Evolutionary conservation across 352 stramenopile species (phyloP).

Genomic region (Pythium sukuiense): DNA sequence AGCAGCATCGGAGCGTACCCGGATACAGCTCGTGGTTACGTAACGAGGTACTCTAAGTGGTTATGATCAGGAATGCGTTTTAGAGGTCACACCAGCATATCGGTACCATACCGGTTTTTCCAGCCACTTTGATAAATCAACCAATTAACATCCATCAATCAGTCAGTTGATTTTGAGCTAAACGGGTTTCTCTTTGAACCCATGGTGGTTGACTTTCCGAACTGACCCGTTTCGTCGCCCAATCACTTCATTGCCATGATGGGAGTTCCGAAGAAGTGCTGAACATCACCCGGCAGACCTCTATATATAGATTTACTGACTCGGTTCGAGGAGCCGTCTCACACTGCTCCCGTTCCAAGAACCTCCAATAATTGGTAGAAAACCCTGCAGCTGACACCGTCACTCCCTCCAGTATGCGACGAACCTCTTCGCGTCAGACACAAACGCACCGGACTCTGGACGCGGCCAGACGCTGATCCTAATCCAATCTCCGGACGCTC

Average conservation of each 20-base stretch:
- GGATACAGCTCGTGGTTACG: too few relatives aligned
- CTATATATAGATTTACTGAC: neutral
- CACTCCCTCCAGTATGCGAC: neutral
- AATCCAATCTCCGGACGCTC: neutral
- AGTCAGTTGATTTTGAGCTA: neutral
- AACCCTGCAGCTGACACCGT: neutral
- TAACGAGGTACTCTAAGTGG: too few relatives aligned
- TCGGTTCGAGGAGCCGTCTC: neutral
- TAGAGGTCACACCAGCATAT: neutral
- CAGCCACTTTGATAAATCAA: neutral
- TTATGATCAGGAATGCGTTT: too few relatives aligned
- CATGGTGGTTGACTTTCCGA: neutral
- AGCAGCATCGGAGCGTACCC: neutral
- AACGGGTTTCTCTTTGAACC: neutral
- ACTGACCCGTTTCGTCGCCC: neutral
- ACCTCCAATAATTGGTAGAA: neutral
- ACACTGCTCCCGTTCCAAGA: neutral
- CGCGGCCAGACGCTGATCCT: too few relatives aligned
- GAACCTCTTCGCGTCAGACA: neutral
- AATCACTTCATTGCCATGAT: neutral
- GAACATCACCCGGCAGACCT: neutral
- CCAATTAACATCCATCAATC: neutral
- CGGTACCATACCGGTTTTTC: neutral
- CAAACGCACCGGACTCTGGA: neutral
- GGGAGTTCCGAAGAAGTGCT: neutral